Conservation (phyloP, 1,139 yeast genomes). For the Tardiomyces depauwii region DNA sequence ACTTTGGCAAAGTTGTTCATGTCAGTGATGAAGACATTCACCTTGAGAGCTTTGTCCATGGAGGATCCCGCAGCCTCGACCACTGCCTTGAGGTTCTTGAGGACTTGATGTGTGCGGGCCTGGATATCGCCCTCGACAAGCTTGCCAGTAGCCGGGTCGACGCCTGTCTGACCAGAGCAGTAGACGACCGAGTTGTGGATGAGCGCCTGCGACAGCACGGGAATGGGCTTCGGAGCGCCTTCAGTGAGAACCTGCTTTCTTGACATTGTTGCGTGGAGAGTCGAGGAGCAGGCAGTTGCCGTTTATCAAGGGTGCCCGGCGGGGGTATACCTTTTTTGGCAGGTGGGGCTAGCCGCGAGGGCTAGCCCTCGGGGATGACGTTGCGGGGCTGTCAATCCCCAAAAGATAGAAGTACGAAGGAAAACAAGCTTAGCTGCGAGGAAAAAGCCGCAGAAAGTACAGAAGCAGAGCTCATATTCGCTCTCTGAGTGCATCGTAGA, state of each 20-base stretch:
- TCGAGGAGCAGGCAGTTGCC: too few species aligned
- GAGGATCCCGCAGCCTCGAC: slow-evolving; percentile 39
- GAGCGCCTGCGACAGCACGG: slow-evolving; percentile 37
- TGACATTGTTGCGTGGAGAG: neutral
- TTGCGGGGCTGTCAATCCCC: too few species aligned
- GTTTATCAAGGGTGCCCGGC: too few species aligned
- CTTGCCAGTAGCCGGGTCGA: slow-evolving; percentile 26
- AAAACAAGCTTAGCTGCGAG: too few species aligned
- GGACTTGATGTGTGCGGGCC: slow-evolving; percentile 15
- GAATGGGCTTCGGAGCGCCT: slow-evolving; percentile 18
- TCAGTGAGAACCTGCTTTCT: slow-evolving; percentile 13
- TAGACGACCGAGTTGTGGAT: slow-evolving; percentile 40
- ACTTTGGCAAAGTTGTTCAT: slow-evolving; percentile 34
- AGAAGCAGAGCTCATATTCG: too few species aligned
- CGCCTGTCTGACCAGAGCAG: slow-evolving; percentile 37
- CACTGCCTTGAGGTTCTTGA: slow-evolving; percentile 29
- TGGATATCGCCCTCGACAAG: slow-evolving; percentile 19
- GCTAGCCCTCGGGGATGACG: too few species aligned
- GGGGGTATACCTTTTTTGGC: too few species aligned
- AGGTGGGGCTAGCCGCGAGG: too few species aligned
- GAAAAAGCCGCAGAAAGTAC: too few species aligned
- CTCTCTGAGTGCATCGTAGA: too few species aligned
- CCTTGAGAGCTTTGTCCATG: slow-evolving; percentile 41
- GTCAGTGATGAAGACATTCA: slow-evolving; percentile 38
- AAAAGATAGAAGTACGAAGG: too few species aligned